Evolutionary conservation across 1,284 basidiomycete species (phyloP).

Genomic region (Leccinum subrobustum): DNA sequence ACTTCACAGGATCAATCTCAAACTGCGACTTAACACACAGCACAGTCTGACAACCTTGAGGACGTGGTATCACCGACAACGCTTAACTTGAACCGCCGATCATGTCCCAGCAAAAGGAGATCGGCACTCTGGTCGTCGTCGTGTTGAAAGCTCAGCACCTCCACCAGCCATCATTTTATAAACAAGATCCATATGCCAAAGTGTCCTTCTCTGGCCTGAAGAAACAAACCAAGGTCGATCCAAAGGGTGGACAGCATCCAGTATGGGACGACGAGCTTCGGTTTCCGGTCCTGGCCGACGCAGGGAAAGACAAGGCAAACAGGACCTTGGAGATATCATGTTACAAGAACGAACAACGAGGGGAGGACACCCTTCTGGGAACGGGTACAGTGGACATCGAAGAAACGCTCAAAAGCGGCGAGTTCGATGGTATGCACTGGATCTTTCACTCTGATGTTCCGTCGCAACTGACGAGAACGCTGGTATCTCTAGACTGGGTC

Average conservation of each 20-base stretch:
- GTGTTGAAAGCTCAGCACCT: conserved; percentile 73
- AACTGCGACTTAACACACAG: background rate
- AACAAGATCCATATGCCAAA: conserved; percentile 71
- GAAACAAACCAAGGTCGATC: conserved; percentile 59
- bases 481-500: conserved; percentile 59
- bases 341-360: conserved; percentile 59
- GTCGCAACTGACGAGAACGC: conserved; percentile 8
- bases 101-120: conserved; percentile 39
- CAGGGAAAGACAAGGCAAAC: conserved; percentile 41
- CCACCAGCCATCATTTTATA: conserved; percentile 70
- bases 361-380: conserved; percentile 58
- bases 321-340: conserved; percentile 63
- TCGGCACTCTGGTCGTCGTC: conserved; percentile 73
- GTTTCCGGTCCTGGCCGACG: conserved; percentile 46
- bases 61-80: background rate
- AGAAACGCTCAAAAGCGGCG: conserved; percentile 65
- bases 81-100: background rate
- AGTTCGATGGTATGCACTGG: conserved; percentile 66
- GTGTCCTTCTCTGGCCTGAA: conserved; percentile 44
- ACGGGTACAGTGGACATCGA: conserved; percentile 61
- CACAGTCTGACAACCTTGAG: background rate
- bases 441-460: background rate
- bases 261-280: conserved; percentile 75
- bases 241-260: conserved; percentile 76
- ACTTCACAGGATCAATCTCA: background rate